These are phyloP conservation scores for Fusarium buharicum DNA, from an alignment of 2,329 filamentous ascomycete genomes.

Conservation along the genomic window DNA sequence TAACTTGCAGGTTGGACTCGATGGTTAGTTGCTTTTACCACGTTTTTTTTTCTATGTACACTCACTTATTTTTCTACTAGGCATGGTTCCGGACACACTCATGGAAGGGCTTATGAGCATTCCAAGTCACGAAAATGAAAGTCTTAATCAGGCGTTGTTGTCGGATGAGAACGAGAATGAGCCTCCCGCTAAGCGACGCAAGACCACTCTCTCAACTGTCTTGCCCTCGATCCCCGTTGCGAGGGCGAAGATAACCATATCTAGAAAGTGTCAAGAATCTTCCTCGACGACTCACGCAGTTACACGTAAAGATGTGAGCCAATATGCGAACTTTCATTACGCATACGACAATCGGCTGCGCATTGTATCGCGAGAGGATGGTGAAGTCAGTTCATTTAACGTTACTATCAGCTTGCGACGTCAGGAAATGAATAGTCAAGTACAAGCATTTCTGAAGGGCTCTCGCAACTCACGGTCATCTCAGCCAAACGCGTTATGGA, in stretches of 20 bases:
- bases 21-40: conserved; percentile 40
- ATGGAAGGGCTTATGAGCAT: conserved; percentile 40
- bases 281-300: conserved; percentile 12
- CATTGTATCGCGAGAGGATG: conserved; percentile 29
- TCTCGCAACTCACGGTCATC: conserved; percentile 14
- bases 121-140: conserved; percentile 25
- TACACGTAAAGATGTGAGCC: conserved; percentile 35
- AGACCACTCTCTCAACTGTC: conserved; percentile 28
- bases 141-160: conserved; percentile 13
- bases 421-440: conserved; percentile 37
- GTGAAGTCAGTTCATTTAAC: conserved; percentile 11
- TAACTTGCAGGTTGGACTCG: conserved; percentile 34
- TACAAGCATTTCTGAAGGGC: conserved; percentile 35
- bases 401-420: conserved; percentile 38
- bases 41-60: not conserved
- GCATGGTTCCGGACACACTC: conserved; percentile 41
- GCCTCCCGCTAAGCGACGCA: conserved; percentile 49
- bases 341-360: conserved; percentile 19
- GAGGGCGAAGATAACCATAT: conserved; percentile 42
- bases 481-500: conserved; percentile 52
- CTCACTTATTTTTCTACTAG: conserved; percentile 26
- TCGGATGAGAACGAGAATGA: conserved; percentile 11
- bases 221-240: conserved; percentile 43
- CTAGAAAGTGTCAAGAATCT: conserved; percentile 38
- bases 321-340: conserved; percentile 36